Evolutionary conservation across 176 grass and related monocot genomes (phyloP).

Genomic region (Zoysia japonica): DNA sequence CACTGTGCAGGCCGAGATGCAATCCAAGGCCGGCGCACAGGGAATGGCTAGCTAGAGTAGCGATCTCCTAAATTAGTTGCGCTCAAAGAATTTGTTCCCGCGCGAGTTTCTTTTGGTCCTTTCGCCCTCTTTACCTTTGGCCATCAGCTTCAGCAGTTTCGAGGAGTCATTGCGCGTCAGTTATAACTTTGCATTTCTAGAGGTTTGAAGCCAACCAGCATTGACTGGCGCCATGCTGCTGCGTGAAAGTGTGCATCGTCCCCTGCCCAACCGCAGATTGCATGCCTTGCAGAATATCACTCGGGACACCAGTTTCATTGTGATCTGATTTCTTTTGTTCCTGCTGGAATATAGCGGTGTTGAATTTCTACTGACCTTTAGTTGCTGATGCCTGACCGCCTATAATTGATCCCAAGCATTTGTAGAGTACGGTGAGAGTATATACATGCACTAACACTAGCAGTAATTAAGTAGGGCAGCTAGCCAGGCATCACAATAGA

Average conservation of each 20-base stretch:
- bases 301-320: too few relatives aligned
- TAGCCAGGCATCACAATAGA: too few relatives aligned
- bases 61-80: slow-evolving; percentile 61
- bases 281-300: not conserved
- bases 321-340: too few relatives aligned
- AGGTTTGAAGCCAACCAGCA: slow-evolving; percentile 67
- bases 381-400: too few relatives aligned
- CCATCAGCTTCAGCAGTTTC: slow-evolving; percentile 44
- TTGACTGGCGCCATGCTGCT: slow-evolving; percentile 49
- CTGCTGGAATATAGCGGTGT: too few relatives aligned
- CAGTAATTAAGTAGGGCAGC: too few relatives aligned
- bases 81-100: slow-evolving; percentile 72
- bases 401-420: too few relatives aligned
- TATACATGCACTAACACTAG: too few relatives aligned
- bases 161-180: slow-evolving; percentile 51
- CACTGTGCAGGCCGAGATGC: slow-evolving; percentile 52
- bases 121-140: slow-evolving; percentile 57
- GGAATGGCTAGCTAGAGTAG: slow-evolving; percentile 28
- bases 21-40: slow-evolving; percentile 35
- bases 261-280: slow-evolving; percentile 37
- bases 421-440: too few relatives aligned
- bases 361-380: too few relatives aligned
- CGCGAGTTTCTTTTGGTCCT: slow-evolving; percentile 43
- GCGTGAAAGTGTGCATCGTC: slow-evolving; percentile 45
- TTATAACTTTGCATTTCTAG: slow-evolving; percentile 65